Evolutionary conservation across 2,329 filamentous ascomycete species (phyloP).

Genomic region (Talaromyces marneffei): DNA sequence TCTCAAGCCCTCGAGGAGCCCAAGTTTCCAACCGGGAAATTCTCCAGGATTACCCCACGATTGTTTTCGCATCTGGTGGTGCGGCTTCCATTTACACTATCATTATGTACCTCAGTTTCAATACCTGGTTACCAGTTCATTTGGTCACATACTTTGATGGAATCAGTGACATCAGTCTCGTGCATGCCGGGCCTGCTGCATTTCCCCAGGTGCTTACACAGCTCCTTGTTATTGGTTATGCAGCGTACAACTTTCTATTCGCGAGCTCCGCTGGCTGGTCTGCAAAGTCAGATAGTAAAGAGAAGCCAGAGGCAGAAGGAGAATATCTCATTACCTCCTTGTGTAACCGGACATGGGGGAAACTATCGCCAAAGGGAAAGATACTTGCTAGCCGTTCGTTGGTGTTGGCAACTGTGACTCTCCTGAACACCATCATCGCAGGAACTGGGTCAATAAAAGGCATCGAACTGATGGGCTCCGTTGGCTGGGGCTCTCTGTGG

Average conservation of each 20-base stretch:
- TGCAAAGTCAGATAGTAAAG: conserved; percentile 39
- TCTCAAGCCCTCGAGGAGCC: conserved; percentile 39
- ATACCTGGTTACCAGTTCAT: conserved; percentile 63
- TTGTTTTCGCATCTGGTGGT: conserved; percentile 60
- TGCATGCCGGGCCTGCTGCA: conserved; percentile 57
- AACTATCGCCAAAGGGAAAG: conserved; percentile 54
- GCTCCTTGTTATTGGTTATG: conserved; percentile 63
- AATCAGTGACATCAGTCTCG: conserved; percentile 62
- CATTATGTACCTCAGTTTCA: conserved; percentile 63
- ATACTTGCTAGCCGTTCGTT: conserved; percentile 59
- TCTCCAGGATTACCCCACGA: conserved; percentile 57
- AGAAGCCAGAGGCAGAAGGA: conserved; percentile 45
- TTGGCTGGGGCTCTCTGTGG: conserved; percentile 70
- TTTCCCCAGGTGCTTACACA: conserved; percentile 43
- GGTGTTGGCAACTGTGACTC: conserved; percentile 41
- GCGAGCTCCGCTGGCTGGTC: conserved; percentile 46
- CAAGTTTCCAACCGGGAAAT: conserved; percentile 58
- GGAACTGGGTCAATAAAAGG: conserved; percentile 62
- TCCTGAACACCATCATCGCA: conserved; percentile 57
- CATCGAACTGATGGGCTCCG: conserved; percentile 63
- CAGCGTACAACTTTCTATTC: conserved; percentile 72
- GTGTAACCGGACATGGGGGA: conserved; percentile 54
- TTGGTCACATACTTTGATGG: conserved; percentile 71
- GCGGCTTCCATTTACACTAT: conserved; percentile 69
- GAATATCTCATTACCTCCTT: conserved; percentile 69